phyloP scores from a whole-genome alignment of 768 basidiomycete species.

The Lentinula edodes region DNA sequence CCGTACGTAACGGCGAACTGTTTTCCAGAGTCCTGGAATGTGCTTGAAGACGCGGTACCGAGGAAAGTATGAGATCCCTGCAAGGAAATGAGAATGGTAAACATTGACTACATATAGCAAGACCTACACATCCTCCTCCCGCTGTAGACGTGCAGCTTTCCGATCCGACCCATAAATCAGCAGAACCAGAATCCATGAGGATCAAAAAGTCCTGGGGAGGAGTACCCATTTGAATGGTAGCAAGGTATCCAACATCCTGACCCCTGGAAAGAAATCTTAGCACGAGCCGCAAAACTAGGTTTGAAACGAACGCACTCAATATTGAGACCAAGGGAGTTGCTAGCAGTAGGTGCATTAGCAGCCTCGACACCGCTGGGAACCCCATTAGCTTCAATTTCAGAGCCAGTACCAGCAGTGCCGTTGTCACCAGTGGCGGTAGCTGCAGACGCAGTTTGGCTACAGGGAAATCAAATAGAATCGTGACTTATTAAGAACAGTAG shows the following conservation, averaged over 20 bases:
- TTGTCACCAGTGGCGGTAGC: not conserved
- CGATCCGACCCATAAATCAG: slow-evolving; percentile 62
- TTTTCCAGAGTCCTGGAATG: slow-evolving; percentile 48
- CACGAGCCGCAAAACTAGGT: not conserved
- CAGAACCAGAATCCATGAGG: slow-evolving; percentile 68
- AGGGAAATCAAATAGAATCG: slow-evolving; percentile 11
- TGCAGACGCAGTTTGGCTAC: not conserved
- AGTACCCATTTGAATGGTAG: slow-evolving; percentile 61
- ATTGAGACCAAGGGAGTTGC: slow-evolving; percentile 58
- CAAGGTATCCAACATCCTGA: slow-evolving; percentile 47
- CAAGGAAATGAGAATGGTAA: not conserved
- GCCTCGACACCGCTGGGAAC: slow-evolving; percentile 2
- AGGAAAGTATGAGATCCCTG: slow-evolving; percentile 64
- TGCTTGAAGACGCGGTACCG: slow-evolving; percentile 52
- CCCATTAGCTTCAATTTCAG: slow-evolving; percentile 7
- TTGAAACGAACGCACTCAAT: slow-evolving; percentile 47
- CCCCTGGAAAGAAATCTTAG: slow-evolving; percentile 19
- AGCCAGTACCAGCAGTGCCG: slow-evolving; percentile 5
- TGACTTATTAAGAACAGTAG: not conserved
- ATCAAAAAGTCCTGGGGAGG: slow-evolving; percentile 51
- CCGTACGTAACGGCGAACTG: slow-evolving; percentile 65
- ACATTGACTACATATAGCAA: slow-evolving; percentile 2
- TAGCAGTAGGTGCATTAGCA: slow-evolving; percentile 12
- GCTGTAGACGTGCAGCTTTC: slow-evolving; percentile 43
- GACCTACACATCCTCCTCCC: slow-evolving; percentile 37